Evolutionary conservation across 176 grass and related monocot species (phyloP).

Genomic region (Triticum timopheevii): DNA sequence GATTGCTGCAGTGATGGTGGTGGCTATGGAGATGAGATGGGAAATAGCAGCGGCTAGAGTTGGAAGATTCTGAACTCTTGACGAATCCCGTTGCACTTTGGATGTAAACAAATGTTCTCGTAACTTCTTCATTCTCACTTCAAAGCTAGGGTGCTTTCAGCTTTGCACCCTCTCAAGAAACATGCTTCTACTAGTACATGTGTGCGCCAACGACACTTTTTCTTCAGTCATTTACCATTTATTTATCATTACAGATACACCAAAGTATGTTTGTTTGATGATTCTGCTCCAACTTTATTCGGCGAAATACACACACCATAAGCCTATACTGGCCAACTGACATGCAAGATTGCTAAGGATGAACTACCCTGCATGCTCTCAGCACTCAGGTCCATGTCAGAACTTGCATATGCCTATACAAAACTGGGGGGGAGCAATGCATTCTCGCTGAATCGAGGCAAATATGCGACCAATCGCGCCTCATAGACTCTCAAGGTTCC

Average conservation of each 20-base stretch:
- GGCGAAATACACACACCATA: neutral
- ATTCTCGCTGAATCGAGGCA: slow-evolving; percentile 9
- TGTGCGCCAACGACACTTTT: too few species aligned
- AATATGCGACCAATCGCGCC: neutral
- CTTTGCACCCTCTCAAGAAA: too few species aligned
- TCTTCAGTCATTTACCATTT: too few species aligned
- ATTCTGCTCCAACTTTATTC: slow-evolving; percentile 32
- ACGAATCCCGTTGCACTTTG: too few species aligned
- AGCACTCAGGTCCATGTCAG: neutral
- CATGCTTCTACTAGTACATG: too few species aligned
- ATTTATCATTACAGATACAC: neutral
- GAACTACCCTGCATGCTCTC: neutral
- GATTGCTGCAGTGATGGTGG: too few species aligned
- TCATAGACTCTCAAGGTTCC: neutral
- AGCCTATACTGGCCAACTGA: neutral
- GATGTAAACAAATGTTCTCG: too few species aligned
- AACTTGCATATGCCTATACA: slow-evolving; percentile 10
- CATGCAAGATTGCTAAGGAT: neutral
- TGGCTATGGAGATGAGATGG: too few species aligned
- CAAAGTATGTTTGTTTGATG: neutral
- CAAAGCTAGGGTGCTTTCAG: too few species aligned
- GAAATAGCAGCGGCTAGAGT: too few species aligned
- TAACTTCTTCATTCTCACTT: too few species aligned
- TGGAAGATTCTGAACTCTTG: too few species aligned
- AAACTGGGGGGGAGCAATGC: slow-evolving; percentile 18